Conservation (phyloP, 2,329 filamentous ascomycete species). For the Fusarium caatingaense region DNA sequence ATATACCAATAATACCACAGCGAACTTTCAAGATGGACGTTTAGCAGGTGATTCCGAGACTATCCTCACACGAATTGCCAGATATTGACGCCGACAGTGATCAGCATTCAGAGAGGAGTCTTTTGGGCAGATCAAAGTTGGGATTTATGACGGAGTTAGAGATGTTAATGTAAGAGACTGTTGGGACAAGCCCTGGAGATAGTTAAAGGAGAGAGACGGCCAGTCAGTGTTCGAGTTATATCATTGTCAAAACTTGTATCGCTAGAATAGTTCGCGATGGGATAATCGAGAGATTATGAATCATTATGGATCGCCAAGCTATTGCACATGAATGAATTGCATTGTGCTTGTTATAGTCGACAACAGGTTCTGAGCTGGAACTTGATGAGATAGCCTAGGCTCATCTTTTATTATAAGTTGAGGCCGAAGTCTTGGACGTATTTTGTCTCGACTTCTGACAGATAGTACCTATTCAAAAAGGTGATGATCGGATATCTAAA, state of each 20-base stretch:
- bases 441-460: not conserved
- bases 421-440: not conserved
- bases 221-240: not conserved
- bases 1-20: slow-evolving; percentile 46
- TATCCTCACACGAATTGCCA: slow-evolving; percentile 2
- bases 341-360: not conserved
- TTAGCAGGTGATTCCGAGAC: slow-evolving; percentile 7
- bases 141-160: not conserved
- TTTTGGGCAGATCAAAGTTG: not conserved
- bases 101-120: not conserved
- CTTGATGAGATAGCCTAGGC: not conserved
- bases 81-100: not conserved
- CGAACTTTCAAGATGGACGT: slow-evolving; percentile 16
- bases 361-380: not conserved
- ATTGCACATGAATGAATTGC: not conserved
- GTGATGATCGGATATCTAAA: not conserved
- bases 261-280: not conserved
- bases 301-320: not conserved
- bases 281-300: not conserved
- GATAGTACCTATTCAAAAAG: not conserved
- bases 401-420: too few relatives aligned
- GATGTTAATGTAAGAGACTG: not conserved
- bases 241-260: not conserved
- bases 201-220: not conserved
- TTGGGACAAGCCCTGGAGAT: not conserved